These are phyloP conservation scores for Fomitopsis palustris DNA, from an alignment of 1,284 basidiomycete species.

Conservation along the genomic window DNA sequence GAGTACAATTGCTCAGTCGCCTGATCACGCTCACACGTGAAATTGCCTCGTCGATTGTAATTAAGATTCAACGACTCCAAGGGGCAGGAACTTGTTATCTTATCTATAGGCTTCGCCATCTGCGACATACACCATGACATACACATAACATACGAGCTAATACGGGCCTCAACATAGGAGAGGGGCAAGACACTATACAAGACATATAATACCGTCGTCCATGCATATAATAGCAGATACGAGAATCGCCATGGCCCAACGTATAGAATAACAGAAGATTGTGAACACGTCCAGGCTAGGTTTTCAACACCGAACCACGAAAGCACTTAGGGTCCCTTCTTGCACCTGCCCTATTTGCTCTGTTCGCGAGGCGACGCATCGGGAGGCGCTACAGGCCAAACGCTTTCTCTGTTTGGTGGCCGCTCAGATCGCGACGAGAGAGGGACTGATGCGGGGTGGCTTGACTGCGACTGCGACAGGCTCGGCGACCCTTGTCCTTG, in stretches of 20 bases:
- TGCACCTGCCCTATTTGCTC: slow-evolving; percentile 1
- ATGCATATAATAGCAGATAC: background rate
- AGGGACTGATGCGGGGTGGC: slow-evolving; percentile 25
- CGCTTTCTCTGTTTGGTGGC: slow-evolving; percentile 26
- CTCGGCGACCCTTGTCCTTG: slow-evolving; percentile 4
- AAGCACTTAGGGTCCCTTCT: too few relatives aligned
- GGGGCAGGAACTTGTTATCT: slow-evolving; percentile 4
- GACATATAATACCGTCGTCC: background rate
- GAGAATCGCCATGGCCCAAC: background rate
- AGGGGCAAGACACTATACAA: background rate
- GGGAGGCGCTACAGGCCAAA: slow-evolving; percentile 33
- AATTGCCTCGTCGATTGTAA: background rate
- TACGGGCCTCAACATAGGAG: background rate
- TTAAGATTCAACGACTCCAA: background rate
- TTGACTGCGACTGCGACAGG: slow-evolving; percentile 9
- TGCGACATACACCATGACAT: background rate
- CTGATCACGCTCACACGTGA: slow-evolving; percentile 8
- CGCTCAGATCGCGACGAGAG: slow-evolving; percentile 24
- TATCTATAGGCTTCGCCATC: slow-evolving; percentile 2
- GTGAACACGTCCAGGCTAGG: background rate
- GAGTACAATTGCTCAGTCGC: background rate
- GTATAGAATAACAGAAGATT: background rate
- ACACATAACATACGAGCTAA: background rate
- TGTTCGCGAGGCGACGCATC: slow-evolving; percentile 24
- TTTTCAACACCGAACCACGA: background rate